These are phyloP conservation scores for Cordyceps militaris DNA, from an alignment of 2,329 filamentous ascomycete genomes.

Conservation along the genomic window DNA sequence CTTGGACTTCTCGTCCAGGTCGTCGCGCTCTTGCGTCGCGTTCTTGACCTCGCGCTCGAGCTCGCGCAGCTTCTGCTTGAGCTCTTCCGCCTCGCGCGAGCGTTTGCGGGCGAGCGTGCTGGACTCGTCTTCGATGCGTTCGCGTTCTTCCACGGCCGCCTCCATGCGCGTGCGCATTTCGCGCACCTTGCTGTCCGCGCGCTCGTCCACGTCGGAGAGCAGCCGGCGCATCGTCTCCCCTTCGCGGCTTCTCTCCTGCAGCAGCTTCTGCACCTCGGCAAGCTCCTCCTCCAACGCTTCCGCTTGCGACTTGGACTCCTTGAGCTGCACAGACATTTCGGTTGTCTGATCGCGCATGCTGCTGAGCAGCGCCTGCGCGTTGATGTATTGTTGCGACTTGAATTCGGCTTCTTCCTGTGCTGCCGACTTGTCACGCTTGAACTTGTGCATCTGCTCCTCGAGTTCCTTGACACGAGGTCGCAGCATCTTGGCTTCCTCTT, in stretches of 20 bases:
- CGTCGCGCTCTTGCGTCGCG: conserved; percentile 67
- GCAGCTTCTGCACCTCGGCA: conserved; percentile 75
- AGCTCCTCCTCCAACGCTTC: conserved; percentile 91
- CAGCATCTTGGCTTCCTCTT: conserved; percentile 65
- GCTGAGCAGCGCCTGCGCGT: conserved; percentile 74
- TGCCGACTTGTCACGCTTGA: conserved; percentile 59
- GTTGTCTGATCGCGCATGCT: conserved; percentile 91
- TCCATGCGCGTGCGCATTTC: conserved; percentile 90
- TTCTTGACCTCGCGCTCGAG: conserved; percentile 69
- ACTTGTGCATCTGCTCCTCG: conserved; percentile 63
- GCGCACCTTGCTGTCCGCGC: conserved; percentile 72
- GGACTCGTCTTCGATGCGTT: conserved; percentile 86
- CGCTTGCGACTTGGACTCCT: conserved; percentile 73
- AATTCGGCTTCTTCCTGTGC: conserved; percentile 75
- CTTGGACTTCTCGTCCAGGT: conserved; percentile 64
- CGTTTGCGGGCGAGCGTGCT: conserved; percentile 68
- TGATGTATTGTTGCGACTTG: conserved; percentile 78
- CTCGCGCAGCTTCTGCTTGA: conserved; percentile 71
- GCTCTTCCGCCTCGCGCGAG: conserved; percentile 78
- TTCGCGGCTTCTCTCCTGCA: conserved; percentile 83
- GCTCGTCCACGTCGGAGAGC: conserved; percentile 76
- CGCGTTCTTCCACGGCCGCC: conserved; percentile 84
- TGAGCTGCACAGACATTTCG: conserved; percentile 85
- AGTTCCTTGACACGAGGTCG: conserved; percentile 56
- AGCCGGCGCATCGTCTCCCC: conserved; percentile 90